Base-by-base conservation (phyloP, 345 rosid species). In the Gossypium sturtianum region DNA sequence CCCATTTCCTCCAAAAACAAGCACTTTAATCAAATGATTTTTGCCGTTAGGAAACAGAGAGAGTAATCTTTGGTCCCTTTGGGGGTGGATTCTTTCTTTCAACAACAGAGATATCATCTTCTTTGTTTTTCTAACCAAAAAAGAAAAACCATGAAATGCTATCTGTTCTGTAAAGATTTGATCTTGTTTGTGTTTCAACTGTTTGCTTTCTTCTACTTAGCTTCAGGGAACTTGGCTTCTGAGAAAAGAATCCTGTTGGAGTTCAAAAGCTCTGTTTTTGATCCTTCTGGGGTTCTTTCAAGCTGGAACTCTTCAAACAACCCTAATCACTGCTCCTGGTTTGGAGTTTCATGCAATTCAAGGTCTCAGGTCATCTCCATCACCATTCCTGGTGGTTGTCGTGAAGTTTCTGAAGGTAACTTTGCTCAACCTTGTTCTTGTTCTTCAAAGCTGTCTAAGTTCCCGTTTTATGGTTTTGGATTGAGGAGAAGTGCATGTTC, bases 341-440 rank as follows among this genome's bases (percentile, higher is more conserved):
- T 23, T 47, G 91, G 87, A 43, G 87, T 85, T 10, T 57, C 84
- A 9, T 87, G 89, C 61, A 81, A 85, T 84, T 77, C 85, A 19
- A 61, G 70, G 69, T 80, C 61, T 2, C 78, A 59, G 45, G 87
- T 82, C 75, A 79, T 82, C 74, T 82, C 82, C 45, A 5, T 85
- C 6, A 80, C 64, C 16, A 72, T 87, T 54, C 64, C 79, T 38
- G 85, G 85, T 22, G 80, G 81, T 70, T 74, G 57, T 53, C 77
- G 12, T 29, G 44, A 62, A 62, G 66, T 17, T 62, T 62, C 29
- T 58, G 13, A 47, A 72, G 80, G 81, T 75, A 79, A 69, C 53
- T 78, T 76, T 62, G n/a, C 75, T 75, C 70, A 22, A 66, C 53
- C 51, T 44, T 66, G 70, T 45, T 20, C 29, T 66, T 66, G 70